Evolutionary conservation across 2,329 filamentous ascomycete genomes (phyloP), one percentile per base, ranked within the genome.

Genomic region (Pseudogymnoascus sp.): DNA sequence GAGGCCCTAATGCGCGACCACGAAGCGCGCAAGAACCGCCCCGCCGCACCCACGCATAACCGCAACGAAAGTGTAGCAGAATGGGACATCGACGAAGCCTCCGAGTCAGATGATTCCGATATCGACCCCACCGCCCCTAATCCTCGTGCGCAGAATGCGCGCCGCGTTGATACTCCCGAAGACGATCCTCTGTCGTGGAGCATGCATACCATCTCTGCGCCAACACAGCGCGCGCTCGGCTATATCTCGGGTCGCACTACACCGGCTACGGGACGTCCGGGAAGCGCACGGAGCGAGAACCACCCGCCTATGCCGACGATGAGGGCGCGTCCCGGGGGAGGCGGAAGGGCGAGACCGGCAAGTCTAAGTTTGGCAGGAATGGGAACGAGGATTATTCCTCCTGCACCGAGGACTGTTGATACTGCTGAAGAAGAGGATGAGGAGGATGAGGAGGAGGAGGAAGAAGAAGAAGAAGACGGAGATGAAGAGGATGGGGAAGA

Each of bases 1-100:
- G 85, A 88, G 62, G 85, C 84, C 2, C 72, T 88, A 47, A 88
- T 88, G 85, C 77, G 79, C 21, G 82, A 87, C 67, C 77, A 77
- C 18, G 85, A 88, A 40, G 78, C 80, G 63, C 77, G 63, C 75
- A 75, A 67, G 75, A 76, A 59, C 35, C 65, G 61, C 62, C 67
- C 63, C 63, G 62, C 63, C 33, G 59, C 60, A 56, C 16, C 60
- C 61, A 35, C 38, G 8, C 59, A 63, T 7, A 10, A 33, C 7
- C 61, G 47, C 31, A 33, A 35, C 42, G 33, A 59, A 42, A 63
- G 31, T 11, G 28, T 38, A 16, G 25, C 33, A 40, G 42, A 63
- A 8, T 44, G 60, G 35, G 31, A 60, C 12, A 60, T 63, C 7
- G 61, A 40, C 16, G 53, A 60, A 35, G 50, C 50, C 10, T 21